Percentiles rank a stretch among this genome's conserved stretches.
Conservation (phyloP, 345 rosid genomes). For the Heritiera fomes region DNA sequence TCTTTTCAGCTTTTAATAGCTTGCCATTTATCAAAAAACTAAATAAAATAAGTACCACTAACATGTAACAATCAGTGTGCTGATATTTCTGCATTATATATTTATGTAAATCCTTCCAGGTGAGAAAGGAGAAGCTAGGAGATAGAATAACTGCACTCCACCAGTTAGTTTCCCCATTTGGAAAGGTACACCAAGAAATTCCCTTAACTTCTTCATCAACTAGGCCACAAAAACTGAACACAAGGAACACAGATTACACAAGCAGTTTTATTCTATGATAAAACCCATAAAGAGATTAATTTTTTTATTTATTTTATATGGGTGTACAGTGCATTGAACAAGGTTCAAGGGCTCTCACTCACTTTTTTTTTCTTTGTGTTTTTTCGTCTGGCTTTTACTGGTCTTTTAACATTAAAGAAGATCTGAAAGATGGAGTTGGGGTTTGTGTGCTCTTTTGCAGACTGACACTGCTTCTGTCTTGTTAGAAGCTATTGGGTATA, state of each 20-base stretch:
- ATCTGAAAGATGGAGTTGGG: constrained; percentile 18
- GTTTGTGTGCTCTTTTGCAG: constrained; percentile 43
- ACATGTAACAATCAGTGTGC: neutral
- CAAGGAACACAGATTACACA: neutral
- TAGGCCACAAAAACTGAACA: constrained; percentile 1
- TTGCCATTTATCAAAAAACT: neutral
- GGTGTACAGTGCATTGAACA: neutral
- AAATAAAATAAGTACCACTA: neutral
- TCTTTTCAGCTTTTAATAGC: constrained; percentile 16
- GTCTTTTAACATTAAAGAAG: constrained; percentile 29
- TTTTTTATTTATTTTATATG: neutral
- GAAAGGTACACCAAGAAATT: constrained; percentile 37
- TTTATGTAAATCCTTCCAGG: constrained; percentile 25
- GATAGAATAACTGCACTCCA: constrained; percentile 55
- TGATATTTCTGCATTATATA: neutral
- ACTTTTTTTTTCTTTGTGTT: neutral
- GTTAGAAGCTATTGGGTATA: constrained; percentile 66
- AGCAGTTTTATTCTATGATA: constrained; percentile 16
- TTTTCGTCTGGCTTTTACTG: constrained; percentile 3
- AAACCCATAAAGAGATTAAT: constrained; percentile 19
- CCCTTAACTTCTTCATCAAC: neutral
- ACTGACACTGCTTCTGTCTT: constrained; percentile 70
- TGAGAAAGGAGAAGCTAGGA: constrained; percentile 55
- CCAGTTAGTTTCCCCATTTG: constrained; percentile 57
- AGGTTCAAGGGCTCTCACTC: neutral